phyloP scores from a whole-genome alignment of 2,329 filamentous ascomycete species.

The Diplodia corticola region DNA sequence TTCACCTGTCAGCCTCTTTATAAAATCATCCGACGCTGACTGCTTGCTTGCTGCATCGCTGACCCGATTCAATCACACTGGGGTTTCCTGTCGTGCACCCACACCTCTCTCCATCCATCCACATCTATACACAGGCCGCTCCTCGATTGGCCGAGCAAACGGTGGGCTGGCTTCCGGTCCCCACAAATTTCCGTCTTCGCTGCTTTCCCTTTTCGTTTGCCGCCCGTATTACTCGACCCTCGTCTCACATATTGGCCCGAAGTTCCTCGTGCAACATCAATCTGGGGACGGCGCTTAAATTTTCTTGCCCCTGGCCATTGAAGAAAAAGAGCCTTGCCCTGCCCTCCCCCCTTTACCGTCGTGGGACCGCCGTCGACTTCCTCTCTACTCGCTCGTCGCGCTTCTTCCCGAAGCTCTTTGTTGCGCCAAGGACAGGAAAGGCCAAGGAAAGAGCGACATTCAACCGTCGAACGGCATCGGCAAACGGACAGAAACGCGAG shows the following conservation, averaged over 20 bases:
- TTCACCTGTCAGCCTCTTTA: background rate
- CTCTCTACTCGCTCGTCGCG: background rate
- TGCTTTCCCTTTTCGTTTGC: slow-evolving; percentile 12
- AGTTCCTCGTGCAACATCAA: slow-evolving; percentile 7
- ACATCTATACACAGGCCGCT: background rate
- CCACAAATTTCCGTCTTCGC: background rate
- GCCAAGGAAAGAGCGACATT: background rate
- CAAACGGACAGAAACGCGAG: background rate
- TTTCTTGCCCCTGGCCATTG: background rate
- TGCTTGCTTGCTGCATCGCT: background rate
- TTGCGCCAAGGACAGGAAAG: background rate
- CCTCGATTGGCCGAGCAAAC: background rate
- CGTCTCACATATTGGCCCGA: slow-evolving; percentile 17
- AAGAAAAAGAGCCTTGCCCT: background rate
- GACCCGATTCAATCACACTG: background rate
- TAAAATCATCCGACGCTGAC: background rate
- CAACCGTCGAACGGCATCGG: background rate
- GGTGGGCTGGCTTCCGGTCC: background rate
- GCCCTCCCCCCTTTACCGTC: background rate
- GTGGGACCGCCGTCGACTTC: background rate
- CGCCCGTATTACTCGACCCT: slow-evolving; percentile 18
- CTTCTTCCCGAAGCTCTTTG: background rate
- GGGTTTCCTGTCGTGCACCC: background rate
- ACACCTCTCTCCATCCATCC: background rate
- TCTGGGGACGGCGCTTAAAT: slow-evolving; percentile 10